These are phyloP conservation scores for Filobasidium floriforme DNA, from an alignment of 768 basidiomycete species.

Conservation along the genomic window DNA sequence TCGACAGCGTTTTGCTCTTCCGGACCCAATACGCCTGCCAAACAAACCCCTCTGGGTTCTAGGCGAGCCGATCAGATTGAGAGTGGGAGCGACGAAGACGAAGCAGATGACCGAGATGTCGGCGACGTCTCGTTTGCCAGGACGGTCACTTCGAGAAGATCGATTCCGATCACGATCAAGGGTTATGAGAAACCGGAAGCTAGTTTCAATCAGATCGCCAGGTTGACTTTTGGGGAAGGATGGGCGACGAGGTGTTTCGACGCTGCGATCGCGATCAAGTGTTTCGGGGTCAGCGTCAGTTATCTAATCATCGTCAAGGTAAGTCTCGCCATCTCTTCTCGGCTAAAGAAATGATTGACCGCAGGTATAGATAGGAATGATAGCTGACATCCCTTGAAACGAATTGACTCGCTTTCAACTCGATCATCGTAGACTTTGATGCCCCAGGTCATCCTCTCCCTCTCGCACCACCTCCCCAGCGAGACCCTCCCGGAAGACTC, in stretches of 20 bases:
- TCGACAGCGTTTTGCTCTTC: not conserved
- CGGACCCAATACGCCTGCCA: conserved; percentile 4
- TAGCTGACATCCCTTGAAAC: not conserved
- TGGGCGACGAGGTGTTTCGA: conserved; percentile 57
- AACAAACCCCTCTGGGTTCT: not conserved
- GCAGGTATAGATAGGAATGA: not conserved
- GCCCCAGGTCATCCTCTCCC: conserved; percentile 76
- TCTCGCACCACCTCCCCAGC: conserved; percentile 58
- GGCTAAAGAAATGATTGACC: too few species aligned
- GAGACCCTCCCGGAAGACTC: conserved; percentile 28
- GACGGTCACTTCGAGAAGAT: not conserved
- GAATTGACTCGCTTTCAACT: not conserved
- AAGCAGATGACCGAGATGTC: conserved; percentile 3
- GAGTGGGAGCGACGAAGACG: not conserved
- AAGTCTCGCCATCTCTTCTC: conserved; percentile 13
- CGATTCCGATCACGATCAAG: too few species aligned
- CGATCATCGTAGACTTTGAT: conserved; percentile 61
- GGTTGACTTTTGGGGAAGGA: conserved; percentile 74
- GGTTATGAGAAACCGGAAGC: conserved; percentile 25
- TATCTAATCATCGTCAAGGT: conserved; percentile 49
- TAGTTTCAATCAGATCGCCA: conserved; percentile 45
- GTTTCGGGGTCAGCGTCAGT: conserved; percentile 92
- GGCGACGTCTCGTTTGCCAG: not conserved
- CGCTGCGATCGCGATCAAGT: conserved; percentile 88
- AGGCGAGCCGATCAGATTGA: not conserved